A percentile compares a stretch with the other conserved stretches of the same genome.
phyloP scores from a whole-genome alignment of 1,284 basidiomycete species.

The Rhodotorula sp. region DNA sequence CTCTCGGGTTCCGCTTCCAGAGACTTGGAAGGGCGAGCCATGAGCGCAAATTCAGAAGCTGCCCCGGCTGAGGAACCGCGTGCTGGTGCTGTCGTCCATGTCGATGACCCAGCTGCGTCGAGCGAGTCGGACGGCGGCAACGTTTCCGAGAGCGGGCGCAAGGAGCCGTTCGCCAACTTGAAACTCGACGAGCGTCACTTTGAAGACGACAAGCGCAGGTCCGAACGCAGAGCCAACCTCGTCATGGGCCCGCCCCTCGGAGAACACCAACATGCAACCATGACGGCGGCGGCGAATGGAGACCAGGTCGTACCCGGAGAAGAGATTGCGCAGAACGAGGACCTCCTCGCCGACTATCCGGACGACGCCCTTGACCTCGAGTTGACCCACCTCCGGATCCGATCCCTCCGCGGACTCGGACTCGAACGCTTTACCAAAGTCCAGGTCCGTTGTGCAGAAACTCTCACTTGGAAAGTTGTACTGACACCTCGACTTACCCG shows the following conservation, averaged over 20 bases:
- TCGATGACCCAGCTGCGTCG: slow-evolving; percentile 4
- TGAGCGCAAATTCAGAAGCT: too few species aligned
- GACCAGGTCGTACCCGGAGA: slow-evolving; percentile 31
- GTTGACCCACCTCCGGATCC: slow-evolving; percentile 77
- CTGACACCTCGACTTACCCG: slow-evolving; percentile 59
- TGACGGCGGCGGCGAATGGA: neutral
- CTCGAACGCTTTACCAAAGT: slow-evolving; percentile 41
- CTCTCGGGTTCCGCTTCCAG: too few species aligned
- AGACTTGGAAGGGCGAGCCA: too few species aligned
- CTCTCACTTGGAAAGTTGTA: neutral
- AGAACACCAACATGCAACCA: neutral
- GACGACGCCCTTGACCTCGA: slow-evolving; percentile 79
- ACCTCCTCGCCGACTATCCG: slow-evolving; percentile 56
- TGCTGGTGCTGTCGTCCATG: neutral
- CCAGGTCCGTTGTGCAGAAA: slow-evolving; percentile 29
- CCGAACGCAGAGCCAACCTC: slow-evolving; percentile 31
- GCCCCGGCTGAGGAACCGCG: too few species aligned
- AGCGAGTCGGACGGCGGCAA: slow-evolving; percentile 29
- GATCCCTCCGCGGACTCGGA: slow-evolving; percentile 39
- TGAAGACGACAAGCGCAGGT: slow-evolving; percentile 40
- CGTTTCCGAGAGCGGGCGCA: slow-evolving; percentile 21
- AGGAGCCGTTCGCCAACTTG: slow-evolving; percentile 25
- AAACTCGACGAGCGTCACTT: slow-evolving; percentile 42
- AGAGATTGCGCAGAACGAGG: slow-evolving; percentile 34
- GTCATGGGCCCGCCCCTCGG: slow-evolving; percentile 37